Base-by-base conservation (phyloP, 2,329 filamentous ascomycete genomes). In the Verticillium nubilum region DNA sequence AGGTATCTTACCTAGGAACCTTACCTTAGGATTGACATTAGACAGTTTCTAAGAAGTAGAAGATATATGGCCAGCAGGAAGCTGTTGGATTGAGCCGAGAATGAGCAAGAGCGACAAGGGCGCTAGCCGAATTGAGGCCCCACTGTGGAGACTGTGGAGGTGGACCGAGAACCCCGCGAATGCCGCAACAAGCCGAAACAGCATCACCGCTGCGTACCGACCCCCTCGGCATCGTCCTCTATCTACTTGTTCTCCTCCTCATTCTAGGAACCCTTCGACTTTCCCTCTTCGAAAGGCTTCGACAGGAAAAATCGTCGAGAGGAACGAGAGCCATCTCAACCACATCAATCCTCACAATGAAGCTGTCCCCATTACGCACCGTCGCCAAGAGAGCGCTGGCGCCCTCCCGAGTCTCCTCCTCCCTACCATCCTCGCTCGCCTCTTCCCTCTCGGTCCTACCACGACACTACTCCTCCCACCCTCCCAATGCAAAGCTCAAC, bases 401-500 rank as follows among this genome's bases (percentile, higher is more conserved):
- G 52, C 53, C 60, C 42, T 60, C 58, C 23, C 56, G 42, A 4
- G 19, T 9, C 3, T 50, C 17, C 3, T 50, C 42, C 19, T 50
- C n/a, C 42, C n/a, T 23, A 7, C 61, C 26, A 60, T 47, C 27
- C 50, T 29, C 29, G 58, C 53, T 37, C 56, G 62, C 27, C 62
- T 57, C 35, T 17, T 61, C 61, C 19, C 31, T 62, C 55, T 58
- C 60, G 56, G 64, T 65, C 60, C 59, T 60, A n/a, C 17, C 23
- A 17, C 66, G 59, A 52, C 29, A 28, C 53, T 86, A 86, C 70
- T 86, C 83, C 59, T 81, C 82, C 56, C 80, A 83, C 60, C 82
- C 82, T 31, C 79, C 84, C 27, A 83, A 83, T 60, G 85, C 86
- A 57, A 81, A 78, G 65, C 84, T 99, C 59, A 99, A 99, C 73